phyloP scores from a whole-genome alignment of 1,284 basidiomycete genomes.

The Ustilago tritici region DNA sequence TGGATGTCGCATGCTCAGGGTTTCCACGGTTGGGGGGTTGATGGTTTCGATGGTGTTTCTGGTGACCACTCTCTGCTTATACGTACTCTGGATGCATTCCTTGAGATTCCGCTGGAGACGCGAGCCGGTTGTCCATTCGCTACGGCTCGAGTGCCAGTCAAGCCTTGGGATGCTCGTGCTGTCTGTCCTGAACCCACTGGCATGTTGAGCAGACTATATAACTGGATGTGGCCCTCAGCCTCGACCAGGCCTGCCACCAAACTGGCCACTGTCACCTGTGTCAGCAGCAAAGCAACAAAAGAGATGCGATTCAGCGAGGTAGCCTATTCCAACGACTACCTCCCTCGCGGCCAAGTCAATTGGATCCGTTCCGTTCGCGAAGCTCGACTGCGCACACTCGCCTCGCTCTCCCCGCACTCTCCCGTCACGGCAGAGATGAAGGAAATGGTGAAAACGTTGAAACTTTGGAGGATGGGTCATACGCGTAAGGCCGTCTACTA shows the following conservation, averaged over 20 bases:
- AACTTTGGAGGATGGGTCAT: slow-evolving; percentile 51
- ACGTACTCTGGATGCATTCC: slow-evolving; percentile 39
- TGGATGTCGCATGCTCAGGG: slow-evolving; percentile 55
- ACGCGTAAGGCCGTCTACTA: slow-evolving; percentile 53
- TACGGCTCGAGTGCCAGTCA: slow-evolving; percentile 29
- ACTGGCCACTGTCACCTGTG: slow-evolving; percentile 27
- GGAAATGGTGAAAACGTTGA: slow-evolving; percentile 50
- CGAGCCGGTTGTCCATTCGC: slow-evolving; percentile 44
- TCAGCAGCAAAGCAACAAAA: slow-evolving; percentile 35
- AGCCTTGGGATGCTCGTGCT: slow-evolving; percentile 27
- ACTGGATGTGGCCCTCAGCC: slow-evolving; percentile 38
- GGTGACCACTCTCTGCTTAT: slow-evolving; percentile 49
- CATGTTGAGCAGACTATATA: slow-evolving; percentile 27
- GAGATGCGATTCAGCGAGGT: slow-evolving; percentile 51
- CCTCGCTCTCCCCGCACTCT: slow-evolving; percentile 19
- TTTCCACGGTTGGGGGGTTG: slow-evolving; percentile 52
- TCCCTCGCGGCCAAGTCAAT: slow-evolving; percentile 36
- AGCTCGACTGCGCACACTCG: slow-evolving; percentile 26
- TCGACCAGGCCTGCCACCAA: slow-evolving; percentile 6
- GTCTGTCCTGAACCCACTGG: slow-evolving; percentile 27
- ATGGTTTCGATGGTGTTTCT: slow-evolving; percentile 50
- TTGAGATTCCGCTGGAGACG: slow-evolving; percentile 44
- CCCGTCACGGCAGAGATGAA: slow-evolving; percentile 31
- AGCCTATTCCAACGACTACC: slow-evolving; percentile 48
- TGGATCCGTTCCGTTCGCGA: slow-evolving; percentile 44